Evolutionary conservation across 2,329 filamentous ascomycete species (phyloP).

Genomic region (Diaporthe sp.): DNA sequence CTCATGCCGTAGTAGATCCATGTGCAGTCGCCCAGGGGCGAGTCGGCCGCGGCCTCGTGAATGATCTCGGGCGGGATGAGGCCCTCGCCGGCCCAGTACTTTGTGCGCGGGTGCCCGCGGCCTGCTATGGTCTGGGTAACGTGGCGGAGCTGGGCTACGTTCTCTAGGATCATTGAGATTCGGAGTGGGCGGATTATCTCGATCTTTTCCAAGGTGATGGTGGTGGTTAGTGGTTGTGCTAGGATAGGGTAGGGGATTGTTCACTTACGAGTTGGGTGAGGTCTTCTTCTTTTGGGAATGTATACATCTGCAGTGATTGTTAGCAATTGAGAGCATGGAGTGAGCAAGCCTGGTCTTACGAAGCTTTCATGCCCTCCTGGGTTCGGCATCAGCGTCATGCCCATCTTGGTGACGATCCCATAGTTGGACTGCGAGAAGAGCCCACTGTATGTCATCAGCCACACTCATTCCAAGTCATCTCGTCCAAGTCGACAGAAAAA

Average conservation of each 20-base stretch:
- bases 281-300: constrained; percentile 62
- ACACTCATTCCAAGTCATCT: neutral
- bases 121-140: constrained; percentile 53
- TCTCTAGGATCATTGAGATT: constrained; percentile 54
- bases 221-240: neutral
- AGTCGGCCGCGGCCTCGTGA: constrained; percentile 48
- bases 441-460: constrained; percentile 44
- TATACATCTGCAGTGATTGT: constrained; percentile 54
- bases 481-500: no score
- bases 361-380: constrained; percentile 60
- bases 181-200: constrained; percentile 53
- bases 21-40: constrained; percentile 44
- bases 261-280: constrained; percentile 55
- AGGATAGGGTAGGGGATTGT: neutral
- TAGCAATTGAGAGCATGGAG: constrained; percentile 35
- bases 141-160: constrained; percentile 60
- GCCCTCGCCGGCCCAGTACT: constrained; percentile 48
- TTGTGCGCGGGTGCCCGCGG: constrained; percentile 50
- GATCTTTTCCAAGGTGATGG: constrained; percentile 39
- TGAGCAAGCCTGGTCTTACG: constrained; percentile 41
- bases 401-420: constrained; percentile 66
- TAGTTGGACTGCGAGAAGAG: constrained; percentile 64
- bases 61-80: constrained; percentile 55
- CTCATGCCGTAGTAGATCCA: constrained; percentile 62
- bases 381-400: constrained; percentile 65